These are phyloP conservation scores for Medicago truncatula DNA, from an alignment of 306 rosid genomes.

Conservation along the genomic window DNA sequence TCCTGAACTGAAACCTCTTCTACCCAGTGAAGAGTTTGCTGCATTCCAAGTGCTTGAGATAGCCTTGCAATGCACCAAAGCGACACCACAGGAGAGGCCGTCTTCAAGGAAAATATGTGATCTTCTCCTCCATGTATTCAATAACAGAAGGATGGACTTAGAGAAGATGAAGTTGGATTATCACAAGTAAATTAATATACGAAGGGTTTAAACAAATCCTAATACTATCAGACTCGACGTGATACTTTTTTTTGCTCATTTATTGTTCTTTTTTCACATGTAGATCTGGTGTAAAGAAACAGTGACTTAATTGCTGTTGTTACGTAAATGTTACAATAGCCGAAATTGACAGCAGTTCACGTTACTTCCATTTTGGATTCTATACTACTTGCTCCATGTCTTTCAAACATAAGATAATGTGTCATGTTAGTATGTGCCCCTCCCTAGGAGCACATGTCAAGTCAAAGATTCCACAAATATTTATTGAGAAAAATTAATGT, in stretches of 20 bases:
- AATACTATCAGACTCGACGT: constrained; percentile 4
- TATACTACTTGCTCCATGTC: background rate
- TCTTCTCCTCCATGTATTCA: constrained; percentile 69
- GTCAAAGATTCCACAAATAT: too few relatives aligned
- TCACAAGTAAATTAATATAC: constrained; percentile 23
- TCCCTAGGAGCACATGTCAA: too few relatives aligned
- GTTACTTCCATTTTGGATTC: constrained; percentile 21
- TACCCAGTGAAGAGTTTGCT: constrained; percentile 63
- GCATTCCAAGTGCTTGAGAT: constrained; percentile 85
- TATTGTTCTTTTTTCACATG: background rate
- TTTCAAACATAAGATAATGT: constrained; percentile 5
- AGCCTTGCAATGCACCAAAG: constrained; percentile 86
- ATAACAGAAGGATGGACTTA: constrained; percentile 51
- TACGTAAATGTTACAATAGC: background rate
- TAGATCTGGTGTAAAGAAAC: constrained; percentile 23
- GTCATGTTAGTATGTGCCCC: too few relatives aligned
- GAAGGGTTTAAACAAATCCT: constrained; percentile 27
- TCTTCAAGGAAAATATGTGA: constrained; percentile 76
- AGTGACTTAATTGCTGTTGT: constrained; percentile 3
- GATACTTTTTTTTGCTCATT: background rate
- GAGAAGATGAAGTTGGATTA: constrained; percentile 54
- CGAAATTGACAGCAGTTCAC: background rate
- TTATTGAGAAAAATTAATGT: too few relatives aligned
- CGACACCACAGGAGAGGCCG: constrained; percentile 79
- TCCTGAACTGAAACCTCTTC: constrained; percentile 64